These are phyloP conservation scores for Rhizopogon rudus DNA, from an alignment of 768 basidiomycete species.

Conservation along the genomic window DNA sequence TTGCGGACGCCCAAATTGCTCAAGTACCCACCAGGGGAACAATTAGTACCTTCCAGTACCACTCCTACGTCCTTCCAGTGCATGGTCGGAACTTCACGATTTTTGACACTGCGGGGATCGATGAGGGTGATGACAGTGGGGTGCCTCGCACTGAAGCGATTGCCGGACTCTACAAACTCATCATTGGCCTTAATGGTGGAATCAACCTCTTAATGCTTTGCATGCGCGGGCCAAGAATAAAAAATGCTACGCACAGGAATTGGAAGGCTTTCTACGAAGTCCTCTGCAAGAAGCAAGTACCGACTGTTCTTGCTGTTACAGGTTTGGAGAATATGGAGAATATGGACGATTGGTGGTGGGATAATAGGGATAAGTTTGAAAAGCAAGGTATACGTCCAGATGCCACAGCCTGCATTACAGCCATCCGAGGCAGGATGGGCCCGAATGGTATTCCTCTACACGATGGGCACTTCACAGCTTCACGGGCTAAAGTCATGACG, in stretches of 20 bases:
- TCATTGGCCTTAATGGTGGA: slow-evolving; percentile 29
- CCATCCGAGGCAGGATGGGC: neutral
- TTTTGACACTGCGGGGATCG: slow-evolving; percentile 30
- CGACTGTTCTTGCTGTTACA: slow-evolving; percentile 34
- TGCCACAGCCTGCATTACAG: slow-evolving; percentile 12
- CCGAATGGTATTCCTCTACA: neutral
- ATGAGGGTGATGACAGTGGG: slow-evolving; percentile 22
- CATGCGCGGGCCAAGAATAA: slow-evolving; percentile 35
- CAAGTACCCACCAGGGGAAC: slow-evolving; percentile 24
- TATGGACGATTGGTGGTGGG: slow-evolving; percentile 31
- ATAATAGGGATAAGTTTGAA: slow-evolving; percentile 18
- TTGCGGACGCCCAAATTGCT: slow-evolving; percentile 22
- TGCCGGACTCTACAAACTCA: slow-evolving; percentile 26
- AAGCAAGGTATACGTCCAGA: too few species aligned
- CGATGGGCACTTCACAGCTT: slow-evolving; percentile 4
- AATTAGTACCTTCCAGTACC: slow-evolving; percentile 32
- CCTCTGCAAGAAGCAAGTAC: slow-evolving; percentile 35
- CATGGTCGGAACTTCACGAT: slow-evolving; percentile 12
- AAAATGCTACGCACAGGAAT: slow-evolving; percentile 29
- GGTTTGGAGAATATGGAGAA: slow-evolving; percentile 32
- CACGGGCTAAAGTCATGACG: neutral
- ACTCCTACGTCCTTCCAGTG: slow-evolving; percentile 16
- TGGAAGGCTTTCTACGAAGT: slow-evolving; percentile 35
- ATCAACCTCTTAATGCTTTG: slow-evolving; percentile 37
- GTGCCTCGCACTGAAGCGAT: slow-evolving; percentile 26